phyloP scores from a whole-genome alignment of 176 grass and related monocot species.

The Cenchrus fungigraminus region DNA sequence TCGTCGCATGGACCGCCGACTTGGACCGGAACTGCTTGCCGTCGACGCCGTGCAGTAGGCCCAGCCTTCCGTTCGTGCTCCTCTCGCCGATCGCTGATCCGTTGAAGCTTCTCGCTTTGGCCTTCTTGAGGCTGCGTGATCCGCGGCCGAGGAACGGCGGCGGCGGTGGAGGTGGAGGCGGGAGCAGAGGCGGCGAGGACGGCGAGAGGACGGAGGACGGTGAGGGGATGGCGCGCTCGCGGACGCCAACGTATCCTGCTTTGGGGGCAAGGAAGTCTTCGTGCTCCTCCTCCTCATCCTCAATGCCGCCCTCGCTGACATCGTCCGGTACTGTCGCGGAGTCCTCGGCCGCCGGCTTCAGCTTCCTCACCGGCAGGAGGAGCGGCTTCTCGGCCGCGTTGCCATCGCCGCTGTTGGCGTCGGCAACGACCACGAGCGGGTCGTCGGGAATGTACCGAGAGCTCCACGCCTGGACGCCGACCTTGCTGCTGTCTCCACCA shows the following conservation, averaged over 20 bases:
- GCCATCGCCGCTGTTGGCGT: constrained; percentile 11
- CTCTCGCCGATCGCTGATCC: not conserved
- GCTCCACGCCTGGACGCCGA: constrained; percentile 61
- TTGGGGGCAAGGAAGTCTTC: constrained; percentile 20
- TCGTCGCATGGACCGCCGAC: constrained; percentile 27
- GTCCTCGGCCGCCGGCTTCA: constrained; percentile 41
- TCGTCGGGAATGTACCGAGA: constrained; percentile 51
- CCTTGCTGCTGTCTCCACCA: not conserved
- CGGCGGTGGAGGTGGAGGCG: constrained; percentile 26
- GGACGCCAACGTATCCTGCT: constrained; percentile 22
- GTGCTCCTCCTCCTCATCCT: constrained; percentile 1
- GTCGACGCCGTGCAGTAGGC: not conserved
- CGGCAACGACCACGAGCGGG: constrained; percentile 55
- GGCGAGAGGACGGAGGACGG: constrained; percentile 57
- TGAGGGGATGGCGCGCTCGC: constrained; percentile 44
- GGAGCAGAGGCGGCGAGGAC: constrained; percentile 14
- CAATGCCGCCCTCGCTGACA: not conserved
- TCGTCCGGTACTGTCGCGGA: not conserved
- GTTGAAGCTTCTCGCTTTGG: constrained; percentile 49
- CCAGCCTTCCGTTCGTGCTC: not conserved
- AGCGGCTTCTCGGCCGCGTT: constrained; percentile 43
- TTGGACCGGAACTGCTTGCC: constrained; percentile 40
- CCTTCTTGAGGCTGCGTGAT: not conserved
- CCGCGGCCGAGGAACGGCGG: constrained; percentile 6
- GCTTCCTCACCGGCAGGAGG: constrained; percentile 60